Conservation (phyloP, 2,329 filamentous ascomycete genomes). For the Zasmidium cellare region DNA sequence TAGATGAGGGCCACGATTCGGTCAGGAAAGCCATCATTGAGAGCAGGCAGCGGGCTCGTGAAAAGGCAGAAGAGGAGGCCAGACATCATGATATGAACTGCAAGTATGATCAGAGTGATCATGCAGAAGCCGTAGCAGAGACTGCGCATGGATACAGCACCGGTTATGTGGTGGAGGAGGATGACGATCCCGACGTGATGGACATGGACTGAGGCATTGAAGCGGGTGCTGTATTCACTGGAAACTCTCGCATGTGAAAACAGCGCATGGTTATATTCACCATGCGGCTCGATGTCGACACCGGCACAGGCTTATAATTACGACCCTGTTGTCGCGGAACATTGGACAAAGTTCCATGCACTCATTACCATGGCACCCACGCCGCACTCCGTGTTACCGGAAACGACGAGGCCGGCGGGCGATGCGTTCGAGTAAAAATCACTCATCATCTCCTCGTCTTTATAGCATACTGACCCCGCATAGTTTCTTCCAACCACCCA, state of each 20-base stretch:
- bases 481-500: slow-evolving; percentile 6
- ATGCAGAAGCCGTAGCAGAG: slow-evolving; percentile 24
- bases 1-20: slow-evolving; percentile 71
- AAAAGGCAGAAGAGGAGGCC: slow-evolving; percentile 42
- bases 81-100: slow-evolving; percentile 35
- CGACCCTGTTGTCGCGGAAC: too few relatives aligned
- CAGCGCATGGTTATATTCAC: too few relatives aligned
- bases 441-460: background rate
- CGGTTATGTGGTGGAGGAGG: slow-evolving; percentile 26
- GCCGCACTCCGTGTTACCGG: background rate
- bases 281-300: too few relatives aligned
- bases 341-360: too few relatives aligned
- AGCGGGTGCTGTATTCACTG: background rate
- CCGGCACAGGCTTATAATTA: too few relatives aligned
- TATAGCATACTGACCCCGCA: background rate
- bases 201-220: slow-evolving; percentile 51
- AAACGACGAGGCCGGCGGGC: background rate
- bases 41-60: slow-evolving; percentile 66
- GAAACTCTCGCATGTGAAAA: background rate
- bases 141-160: slow-evolving; percentile 36
- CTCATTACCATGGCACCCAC: too few relatives aligned
- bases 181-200: slow-evolving; percentile 64
- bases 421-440: background rate
- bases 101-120: slow-evolving; percentile 26
- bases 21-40: slow-evolving; percentile 84